phyloP scores from a whole-genome alignment of 1,284 basidiomycete genomes.

The Apiotrichum veenhuisii region DNA sequence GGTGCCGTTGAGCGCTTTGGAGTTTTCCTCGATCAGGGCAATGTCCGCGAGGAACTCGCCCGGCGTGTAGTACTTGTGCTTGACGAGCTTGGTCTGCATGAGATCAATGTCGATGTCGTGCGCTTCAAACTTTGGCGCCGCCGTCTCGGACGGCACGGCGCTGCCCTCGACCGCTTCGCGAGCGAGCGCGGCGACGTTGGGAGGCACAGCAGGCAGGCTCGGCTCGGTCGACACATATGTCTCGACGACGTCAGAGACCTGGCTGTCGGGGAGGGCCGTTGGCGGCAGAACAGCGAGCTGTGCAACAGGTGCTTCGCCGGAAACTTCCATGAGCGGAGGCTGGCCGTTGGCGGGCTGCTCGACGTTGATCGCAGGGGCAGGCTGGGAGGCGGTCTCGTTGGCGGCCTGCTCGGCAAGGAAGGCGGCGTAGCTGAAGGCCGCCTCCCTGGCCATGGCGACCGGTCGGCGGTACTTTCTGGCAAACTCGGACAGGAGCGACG shows the following conservation, averaged over 20 bases:
- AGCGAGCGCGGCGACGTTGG: neutral
- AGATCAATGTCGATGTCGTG: conserved; percentile 85
- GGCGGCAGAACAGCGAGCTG: conserved; percentile 1
- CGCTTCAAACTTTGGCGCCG: conserved; percentile 14
- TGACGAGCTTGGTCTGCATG: conserved; percentile 83
- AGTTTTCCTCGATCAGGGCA: conserved; percentile 83
- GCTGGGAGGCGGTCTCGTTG: neutral
- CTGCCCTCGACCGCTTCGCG: neutral
- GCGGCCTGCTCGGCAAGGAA: conserved; percentile 24
- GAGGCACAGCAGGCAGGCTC: neutral
- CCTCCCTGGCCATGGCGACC: conserved; percentile 65
- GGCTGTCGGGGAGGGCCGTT: neutral
- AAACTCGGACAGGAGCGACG: conserved; percentile 80
- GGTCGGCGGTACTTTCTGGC: conserved; percentile 92
- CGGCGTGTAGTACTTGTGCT: conserved; percentile 80
- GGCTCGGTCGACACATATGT: conserved; percentile 3
- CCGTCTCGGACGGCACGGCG: neutral
- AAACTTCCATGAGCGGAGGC: neutral
- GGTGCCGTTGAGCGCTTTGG: conserved; percentile 64
- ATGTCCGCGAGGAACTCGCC: conserved; percentile 85
- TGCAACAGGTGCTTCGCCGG: neutral
- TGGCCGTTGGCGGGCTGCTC: neutral
- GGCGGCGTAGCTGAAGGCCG: conserved; percentile 20
- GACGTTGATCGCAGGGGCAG: neutral
- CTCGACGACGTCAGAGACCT: neutral